Evolutionary conservation across 75 land plant genomes (phyloP).

Genomic region (Sequoiadendron giganteum): DNA sequence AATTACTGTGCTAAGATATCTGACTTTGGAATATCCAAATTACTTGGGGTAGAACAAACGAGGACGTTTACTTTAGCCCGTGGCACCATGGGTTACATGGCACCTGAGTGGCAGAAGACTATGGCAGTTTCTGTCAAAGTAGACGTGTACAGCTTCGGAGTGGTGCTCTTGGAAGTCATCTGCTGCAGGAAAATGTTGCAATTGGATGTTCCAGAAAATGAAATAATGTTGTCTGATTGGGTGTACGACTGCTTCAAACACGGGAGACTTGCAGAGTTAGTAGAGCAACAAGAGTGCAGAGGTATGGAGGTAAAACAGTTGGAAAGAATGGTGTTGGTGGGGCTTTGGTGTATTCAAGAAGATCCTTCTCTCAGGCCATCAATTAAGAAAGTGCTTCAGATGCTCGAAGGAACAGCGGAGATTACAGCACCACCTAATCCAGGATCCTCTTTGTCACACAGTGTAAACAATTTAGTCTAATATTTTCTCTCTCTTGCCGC

Average conservation of each 20-base stretch:
- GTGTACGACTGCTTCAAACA: constrained; percentile 33
- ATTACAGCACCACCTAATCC: constrained; percentile 39
- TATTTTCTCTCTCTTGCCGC: too few relatives aligned
- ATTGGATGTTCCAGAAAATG: constrained; percentile 8
- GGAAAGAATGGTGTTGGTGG: constrained; percentile 37
- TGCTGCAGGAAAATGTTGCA: constrained; percentile 5
- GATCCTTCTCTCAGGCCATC: constrained; percentile 48
- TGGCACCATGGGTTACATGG: constrained; percentile 45
- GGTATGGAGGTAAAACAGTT: constrained; percentile 17
- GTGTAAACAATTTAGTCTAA: too few relatives aligned
- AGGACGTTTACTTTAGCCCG: constrained; percentile 24
- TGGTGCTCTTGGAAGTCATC: constrained; percentile 13
- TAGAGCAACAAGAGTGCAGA: constrained; percentile 28
- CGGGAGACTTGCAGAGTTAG: constrained; percentile 17
- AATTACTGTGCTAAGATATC: background rate
- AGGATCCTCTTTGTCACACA: background rate
- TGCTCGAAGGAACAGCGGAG: constrained; percentile 59
- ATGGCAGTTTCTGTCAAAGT: background rate
- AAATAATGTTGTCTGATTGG: constrained; percentile 26
- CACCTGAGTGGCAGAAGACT: constrained; percentile 31
- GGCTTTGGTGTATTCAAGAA: constrained; percentile 64
- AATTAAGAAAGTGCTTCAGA: constrained; percentile 52
- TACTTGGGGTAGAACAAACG: background rate
- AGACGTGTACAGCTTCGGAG: constrained; percentile 17
- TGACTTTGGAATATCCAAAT: background rate